These are phyloP conservation scores for Zygnema circumcarinatum DNA, from an alignment of 139 green algal species.

Conservation along the genomic window DNA sequence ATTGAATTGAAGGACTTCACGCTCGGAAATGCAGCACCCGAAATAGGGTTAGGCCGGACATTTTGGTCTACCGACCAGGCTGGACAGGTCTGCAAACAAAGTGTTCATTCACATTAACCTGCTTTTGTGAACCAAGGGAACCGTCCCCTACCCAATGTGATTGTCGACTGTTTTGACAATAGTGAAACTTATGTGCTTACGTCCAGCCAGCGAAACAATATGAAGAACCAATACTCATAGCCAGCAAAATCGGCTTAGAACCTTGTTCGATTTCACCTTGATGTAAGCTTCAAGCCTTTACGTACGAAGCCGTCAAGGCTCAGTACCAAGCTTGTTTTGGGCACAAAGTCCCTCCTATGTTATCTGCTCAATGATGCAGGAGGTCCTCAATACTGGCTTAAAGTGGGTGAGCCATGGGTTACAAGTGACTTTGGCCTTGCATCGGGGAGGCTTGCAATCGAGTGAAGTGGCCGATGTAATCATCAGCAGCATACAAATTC, in stretches of 20 bases:
- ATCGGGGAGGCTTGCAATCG: neutral
- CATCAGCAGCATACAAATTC: neutral
- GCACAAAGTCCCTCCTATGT: neutral
- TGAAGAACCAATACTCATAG: no score
- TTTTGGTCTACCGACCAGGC: slow-evolving; percentile 16
- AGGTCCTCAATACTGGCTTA: slow-evolving; percentile 10
- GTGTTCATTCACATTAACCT: no score
- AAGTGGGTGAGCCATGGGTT: neutral
- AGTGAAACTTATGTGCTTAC: no score
- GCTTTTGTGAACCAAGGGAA: no score
- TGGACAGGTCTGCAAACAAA: slow-evolving; percentile 18
- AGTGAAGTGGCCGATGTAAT: neutral
- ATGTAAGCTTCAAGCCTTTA: no score
- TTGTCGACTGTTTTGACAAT: no score
- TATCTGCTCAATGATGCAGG: neutral
- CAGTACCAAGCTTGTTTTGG: no score
- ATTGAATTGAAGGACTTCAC: neutral
- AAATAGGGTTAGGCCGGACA: slow-evolving; percentile 12
- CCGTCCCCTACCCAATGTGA: no score
- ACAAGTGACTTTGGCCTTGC: neutral
- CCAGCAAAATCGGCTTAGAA: no score
- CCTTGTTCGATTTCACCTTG: no score
- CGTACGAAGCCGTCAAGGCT: no score
- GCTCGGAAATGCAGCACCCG: neutral
- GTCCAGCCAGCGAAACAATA: no score